A percentile compares a stretch with the other conserved stretches of the same genome.
These are phyloP conservation scores for Populus davidiana DNA, from an alignment of 345 rosid species.

Conservation along the genomic window DNA sequence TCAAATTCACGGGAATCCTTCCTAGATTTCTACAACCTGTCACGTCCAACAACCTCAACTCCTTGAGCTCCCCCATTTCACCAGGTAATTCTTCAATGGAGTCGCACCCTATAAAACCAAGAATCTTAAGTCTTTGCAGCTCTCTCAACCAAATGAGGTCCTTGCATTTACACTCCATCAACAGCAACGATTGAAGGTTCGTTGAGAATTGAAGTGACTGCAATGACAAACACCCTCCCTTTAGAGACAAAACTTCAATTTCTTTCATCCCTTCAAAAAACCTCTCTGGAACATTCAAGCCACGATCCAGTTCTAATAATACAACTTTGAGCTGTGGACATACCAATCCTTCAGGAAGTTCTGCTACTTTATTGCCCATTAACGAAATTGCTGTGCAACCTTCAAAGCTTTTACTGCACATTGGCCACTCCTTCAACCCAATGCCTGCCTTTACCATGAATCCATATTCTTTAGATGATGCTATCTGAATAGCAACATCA, in stretches of 20 bases:
- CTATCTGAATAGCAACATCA: constrained; percentile 6
- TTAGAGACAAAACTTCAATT: not conserved
- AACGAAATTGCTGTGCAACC: constrained; percentile 6
- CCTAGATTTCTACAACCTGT: not conserved
- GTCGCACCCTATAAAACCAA: too few relatives aligned
- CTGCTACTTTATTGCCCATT: not conserved
- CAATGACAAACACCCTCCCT: not conserved
- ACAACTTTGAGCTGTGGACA: not conserved
- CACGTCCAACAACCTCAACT: too few relatives aligned
- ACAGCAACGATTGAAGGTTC: not conserved
- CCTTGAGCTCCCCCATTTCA: too few relatives aligned
- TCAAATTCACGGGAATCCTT: too few relatives aligned
- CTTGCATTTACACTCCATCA: not conserved
- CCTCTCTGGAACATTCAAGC: not conserved
- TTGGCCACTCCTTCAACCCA: constrained; percentile 3
- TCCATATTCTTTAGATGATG: not conserved
- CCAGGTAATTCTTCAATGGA: too few relatives aligned
- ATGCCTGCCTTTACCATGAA: not conserved
- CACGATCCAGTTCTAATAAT: not conserved
- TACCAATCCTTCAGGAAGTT: not conserved
- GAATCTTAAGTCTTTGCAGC: not conserved
- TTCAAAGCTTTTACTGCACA: not conserved
- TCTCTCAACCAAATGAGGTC: not conserved
- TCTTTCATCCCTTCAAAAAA: constrained; percentile 3
- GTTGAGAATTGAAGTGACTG: constrained; percentile 1